These are phyloP conservation scores for Tothia fuscella DNA, from an alignment of 2,329 filamentous ascomycete genomes.

Conservation along the genomic window DNA sequence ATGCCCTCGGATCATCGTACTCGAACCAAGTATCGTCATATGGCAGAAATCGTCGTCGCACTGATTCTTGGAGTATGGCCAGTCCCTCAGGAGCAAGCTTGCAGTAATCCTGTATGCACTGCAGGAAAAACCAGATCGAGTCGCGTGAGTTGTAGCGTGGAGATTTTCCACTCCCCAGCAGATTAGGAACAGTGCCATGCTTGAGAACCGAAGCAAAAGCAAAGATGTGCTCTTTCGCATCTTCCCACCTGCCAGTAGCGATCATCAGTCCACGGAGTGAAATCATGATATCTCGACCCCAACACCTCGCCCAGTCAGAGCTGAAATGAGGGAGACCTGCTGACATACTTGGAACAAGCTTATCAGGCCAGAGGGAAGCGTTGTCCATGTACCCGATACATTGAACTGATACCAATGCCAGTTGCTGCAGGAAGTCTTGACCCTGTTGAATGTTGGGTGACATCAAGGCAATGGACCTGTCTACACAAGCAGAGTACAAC, in stretches of 20 bases:
- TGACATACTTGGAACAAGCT: conserved; percentile 73
- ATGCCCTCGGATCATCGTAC: conserved; percentile 68
- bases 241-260: conserved; percentile 74
- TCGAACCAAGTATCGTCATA: conserved; percentile 95
- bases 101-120: conserved; percentile 88
- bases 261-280: conserved; percentile 85
- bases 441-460: conserved; percentile 63
- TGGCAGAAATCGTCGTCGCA: conserved; percentile 77
- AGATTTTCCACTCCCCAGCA: conserved; percentile 71
- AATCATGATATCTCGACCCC: conserved; percentile 96
- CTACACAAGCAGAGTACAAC: conserved; percentile 73
- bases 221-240: conserved; percentile 86
- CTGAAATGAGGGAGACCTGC: conserved; percentile 92
- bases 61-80: conserved; percentile 60
- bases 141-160: conserved; percentile 94
- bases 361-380: conserved; percentile 78
- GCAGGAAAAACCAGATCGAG: conserved; percentile 95
- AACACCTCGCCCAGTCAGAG: conserved; percentile 87
- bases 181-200: conserved; percentile 95
- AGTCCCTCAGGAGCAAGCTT: conserved; percentile 68
- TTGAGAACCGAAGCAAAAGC: conserved; percentile 94
- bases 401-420: conserved; percentile 86
- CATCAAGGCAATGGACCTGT: conserved; percentile 69
- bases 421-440: conserved; percentile 77
- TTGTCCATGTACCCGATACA: conserved; percentile 82